Conservation (phyloP, 768 basidiomycete species). For the Suillus tomentosus region DNA sequence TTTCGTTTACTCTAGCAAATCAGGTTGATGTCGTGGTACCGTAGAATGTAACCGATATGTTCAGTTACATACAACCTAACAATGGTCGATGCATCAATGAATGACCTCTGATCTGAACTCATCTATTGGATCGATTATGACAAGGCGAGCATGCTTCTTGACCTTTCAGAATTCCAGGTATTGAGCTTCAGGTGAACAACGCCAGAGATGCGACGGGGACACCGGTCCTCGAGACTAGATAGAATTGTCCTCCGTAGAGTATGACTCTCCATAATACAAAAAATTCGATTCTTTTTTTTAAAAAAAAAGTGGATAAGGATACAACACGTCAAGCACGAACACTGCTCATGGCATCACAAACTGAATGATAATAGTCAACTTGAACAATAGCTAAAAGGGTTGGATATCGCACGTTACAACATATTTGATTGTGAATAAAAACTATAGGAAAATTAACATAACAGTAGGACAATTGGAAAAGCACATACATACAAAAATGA, state of each 20-base stretch:
- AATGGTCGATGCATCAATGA: not conserved
- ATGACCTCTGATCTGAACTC: not conserved
- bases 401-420: not conserved
- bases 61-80: not conserved
- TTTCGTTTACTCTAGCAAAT: not conserved
- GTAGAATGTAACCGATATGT: not conserved
- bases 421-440: slow-evolving; percentile 1
- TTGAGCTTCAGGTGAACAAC: slow-evolving; percentile 1
- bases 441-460: not conserved
- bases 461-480: not conserved
- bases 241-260: no score
- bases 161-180: slow-evolving; percentile 16
- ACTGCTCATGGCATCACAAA: not conserved
- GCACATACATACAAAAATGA: not conserved
- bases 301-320: no score
- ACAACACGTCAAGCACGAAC: not conserved
- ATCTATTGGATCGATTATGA: not conserved
- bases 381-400: not conserved
- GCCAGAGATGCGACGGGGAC: no score
- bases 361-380: not conserved
- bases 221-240: no score
- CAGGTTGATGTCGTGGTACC: not conserved
- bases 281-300: no score
- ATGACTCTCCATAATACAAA: no score
- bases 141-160: slow-evolving; percentile 14